Conservation (phyloP, 805 yeast species). For the Lachancea sp. region DNA sequence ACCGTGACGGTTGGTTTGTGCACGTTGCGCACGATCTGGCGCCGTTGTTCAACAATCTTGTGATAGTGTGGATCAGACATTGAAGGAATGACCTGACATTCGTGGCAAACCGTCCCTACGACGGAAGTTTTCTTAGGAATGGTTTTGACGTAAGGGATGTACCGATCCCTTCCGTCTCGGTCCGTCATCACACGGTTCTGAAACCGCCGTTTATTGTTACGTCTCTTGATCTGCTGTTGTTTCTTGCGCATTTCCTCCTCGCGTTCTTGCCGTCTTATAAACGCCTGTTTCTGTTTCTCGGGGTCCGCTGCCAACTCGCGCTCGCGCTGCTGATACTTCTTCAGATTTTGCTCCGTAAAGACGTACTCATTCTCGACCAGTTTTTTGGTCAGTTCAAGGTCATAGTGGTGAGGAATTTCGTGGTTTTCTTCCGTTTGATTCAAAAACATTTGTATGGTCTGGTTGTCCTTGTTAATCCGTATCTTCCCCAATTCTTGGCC, state of each 20-base stretch:
- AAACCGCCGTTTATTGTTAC: conserved; percentile 32
- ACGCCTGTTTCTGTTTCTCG: conserved; percentile 34
- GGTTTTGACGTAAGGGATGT: conserved; percentile 77
- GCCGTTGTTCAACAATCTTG: conserved; percentile 53
- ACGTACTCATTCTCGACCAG: conserved; percentile 81
- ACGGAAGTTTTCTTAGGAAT: conserved; percentile 84
- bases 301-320: conserved; percentile 33
- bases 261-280: conserved; percentile 29
- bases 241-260: conserved; percentile 33
- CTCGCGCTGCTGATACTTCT: conserved; percentile 41
- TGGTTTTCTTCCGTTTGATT: conserved; percentile 40
- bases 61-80: conserved; percentile 63
- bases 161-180: conserved; percentile 40
- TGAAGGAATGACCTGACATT: conserved; percentile 82
- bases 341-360: conserved; percentile 78
- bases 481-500: conserved; percentile 81
- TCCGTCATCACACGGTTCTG: conserved; percentile 35
- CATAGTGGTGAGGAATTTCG: conserved; percentile 78
- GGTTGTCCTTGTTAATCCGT: conserved; percentile 53
- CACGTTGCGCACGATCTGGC: conserved; percentile 42
- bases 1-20: conserved; percentile 60
- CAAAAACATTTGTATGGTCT: conserved; percentile 49
- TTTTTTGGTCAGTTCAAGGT: conserved; percentile 67
- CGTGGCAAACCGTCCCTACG: conserved; percentile 85
- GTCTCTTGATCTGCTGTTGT: conserved; percentile 35